Percentiles rank a stretch among this genome's conserved stretches.
These are phyloP conservation scores for Trichoderma sp. DNA, from an alignment of 2,329 filamentous ascomycete species.

Conservation along the genomic window DNA sequence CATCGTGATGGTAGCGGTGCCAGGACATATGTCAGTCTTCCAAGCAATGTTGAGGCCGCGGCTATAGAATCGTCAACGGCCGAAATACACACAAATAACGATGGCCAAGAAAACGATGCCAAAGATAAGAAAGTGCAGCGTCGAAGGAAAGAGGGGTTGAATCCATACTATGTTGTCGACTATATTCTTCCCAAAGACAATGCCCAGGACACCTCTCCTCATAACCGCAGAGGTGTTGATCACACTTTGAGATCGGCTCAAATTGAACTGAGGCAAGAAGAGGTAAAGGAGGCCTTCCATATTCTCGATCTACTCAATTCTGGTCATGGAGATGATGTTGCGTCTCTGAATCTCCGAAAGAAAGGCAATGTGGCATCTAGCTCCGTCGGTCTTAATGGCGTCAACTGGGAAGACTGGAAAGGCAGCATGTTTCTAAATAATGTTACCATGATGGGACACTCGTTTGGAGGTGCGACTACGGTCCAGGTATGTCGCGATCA, in stretches of 20 bases:
- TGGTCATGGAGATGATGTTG: conserved; percentile 54
- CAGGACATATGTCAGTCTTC: conserved; percentile 61
- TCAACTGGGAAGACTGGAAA: conserved; percentile 59
- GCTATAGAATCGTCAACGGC: conserved; percentile 34
- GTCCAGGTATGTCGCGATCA: conserved; percentile 59
- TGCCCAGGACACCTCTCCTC: conserved; percentile 50
- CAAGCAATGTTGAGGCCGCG: conserved; percentile 40
- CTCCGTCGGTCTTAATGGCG: conserved; percentile 57
- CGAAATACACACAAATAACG: conserved; percentile 28
- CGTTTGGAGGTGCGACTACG: conserved; percentile 66
- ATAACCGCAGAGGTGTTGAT: conserved; percentile 62
- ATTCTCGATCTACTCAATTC: conserved; percentile 56
- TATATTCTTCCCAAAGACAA: conserved; percentile 65
- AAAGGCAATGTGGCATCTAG: conserved; percentile 61
- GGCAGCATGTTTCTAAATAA: conserved; percentile 55
- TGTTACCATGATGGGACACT: conserved; percentile 65
- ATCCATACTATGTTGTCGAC: conserved; percentile 53
- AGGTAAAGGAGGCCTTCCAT: conserved; percentile 64
- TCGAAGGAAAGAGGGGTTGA: conserved; percentile 27
- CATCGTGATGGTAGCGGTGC: conserved; percentile 66
- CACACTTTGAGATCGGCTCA: conserved; percentile 60
- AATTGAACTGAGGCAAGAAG: conserved; percentile 62
- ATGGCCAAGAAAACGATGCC: conserved; percentile 27
- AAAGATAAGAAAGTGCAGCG: conserved; percentile 38
- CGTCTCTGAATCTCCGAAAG: conserved; percentile 54